These are phyloP conservation scores for Pseudogymnoascus sp. DNA, from an alignment of 2,329 filamentous ascomycete species.

Conservation along the genomic window DNA sequence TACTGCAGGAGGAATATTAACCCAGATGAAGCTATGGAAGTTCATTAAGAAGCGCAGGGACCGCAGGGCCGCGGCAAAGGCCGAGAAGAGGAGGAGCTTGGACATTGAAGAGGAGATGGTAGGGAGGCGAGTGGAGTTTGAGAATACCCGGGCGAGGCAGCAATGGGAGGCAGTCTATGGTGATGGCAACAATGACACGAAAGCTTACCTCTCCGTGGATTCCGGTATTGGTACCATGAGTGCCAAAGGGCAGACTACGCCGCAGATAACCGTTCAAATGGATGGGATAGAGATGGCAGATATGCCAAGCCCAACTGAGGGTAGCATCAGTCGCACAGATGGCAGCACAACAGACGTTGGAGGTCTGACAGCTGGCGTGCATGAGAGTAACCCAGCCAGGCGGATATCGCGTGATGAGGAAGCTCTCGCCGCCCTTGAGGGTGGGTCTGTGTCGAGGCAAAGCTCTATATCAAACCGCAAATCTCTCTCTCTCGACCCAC, in stretches of 20 bases:
- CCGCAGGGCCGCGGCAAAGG: constrained; percentile 43
- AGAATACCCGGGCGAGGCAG: constrained; percentile 52
- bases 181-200: constrained; percentile 3
- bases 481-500: neutral
- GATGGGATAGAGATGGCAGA: constrained; percentile 50
- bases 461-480: constrained; percentile 1
- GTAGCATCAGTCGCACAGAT: neutral
- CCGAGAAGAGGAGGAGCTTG: constrained; percentile 46
- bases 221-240: constrained; percentile 35
- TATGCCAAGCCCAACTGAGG: constrained; percentile 27
- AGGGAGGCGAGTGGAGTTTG: constrained; percentile 58
- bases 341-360: neutral
- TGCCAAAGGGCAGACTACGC: constrained; percentile 35
- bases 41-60: constrained; percentile 59
- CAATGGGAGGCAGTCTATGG: constrained; percentile 71
- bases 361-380: constrained; percentile 4
- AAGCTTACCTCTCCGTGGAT: constrained; percentile 17
- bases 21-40: constrained; percentile 81
- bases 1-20: constrained; percentile 67
- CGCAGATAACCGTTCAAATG: constrained; percentile 31
- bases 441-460: constrained; percentile 14
- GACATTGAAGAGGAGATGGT: constrained; percentile 62
- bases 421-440: constrained; percentile 19
- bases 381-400: constrained; percentile 9
- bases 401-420: constrained; percentile 9